These are phyloP conservation scores for Cystoisospora suis DNA, from an alignment of 169 alveolate species.

Conservation along the genomic window DNA sequence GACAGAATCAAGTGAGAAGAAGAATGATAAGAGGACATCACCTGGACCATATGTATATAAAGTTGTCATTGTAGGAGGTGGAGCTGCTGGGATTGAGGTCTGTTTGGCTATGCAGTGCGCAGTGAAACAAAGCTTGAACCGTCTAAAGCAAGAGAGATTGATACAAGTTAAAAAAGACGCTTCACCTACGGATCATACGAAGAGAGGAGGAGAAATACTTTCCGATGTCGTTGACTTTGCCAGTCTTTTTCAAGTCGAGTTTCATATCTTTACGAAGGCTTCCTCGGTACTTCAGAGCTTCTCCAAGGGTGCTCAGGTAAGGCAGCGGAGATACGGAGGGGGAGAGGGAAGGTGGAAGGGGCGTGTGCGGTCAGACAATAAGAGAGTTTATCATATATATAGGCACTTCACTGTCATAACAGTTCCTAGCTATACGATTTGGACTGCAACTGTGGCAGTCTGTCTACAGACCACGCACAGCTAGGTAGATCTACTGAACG, in stretches of 20 bases:
- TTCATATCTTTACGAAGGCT: not conserved
- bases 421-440: too few species aligned
- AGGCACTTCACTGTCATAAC: too few species aligned
- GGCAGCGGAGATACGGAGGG: not conserved
- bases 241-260: not conserved
- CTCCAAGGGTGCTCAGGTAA: not conserved
- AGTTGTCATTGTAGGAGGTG: slow-evolving; percentile 51
- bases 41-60: too few species aligned
- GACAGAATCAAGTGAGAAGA: too few species aligned
- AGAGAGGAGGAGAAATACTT: not conserved
- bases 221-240: not conserved
- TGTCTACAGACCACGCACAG: too few species aligned
- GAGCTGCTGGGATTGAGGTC: slow-evolving; percentile 59
- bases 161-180: not conserved
- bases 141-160: not conserved
- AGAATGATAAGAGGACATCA: too few species aligned
- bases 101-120: slow-evolving; percentile 44
- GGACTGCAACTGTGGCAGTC: too few species aligned
- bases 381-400: too few species aligned
- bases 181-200: not conserved
- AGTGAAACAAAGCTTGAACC: slow-evolving; percentile 37
- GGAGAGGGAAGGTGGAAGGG: too few species aligned
- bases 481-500: not conserved
- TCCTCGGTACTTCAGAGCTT: not conserved
- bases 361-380: too few species aligned